Evolutionary conservation across 202 grass and related monocot genomes (phyloP).

Genomic region (Setaria viridis): DNA sequence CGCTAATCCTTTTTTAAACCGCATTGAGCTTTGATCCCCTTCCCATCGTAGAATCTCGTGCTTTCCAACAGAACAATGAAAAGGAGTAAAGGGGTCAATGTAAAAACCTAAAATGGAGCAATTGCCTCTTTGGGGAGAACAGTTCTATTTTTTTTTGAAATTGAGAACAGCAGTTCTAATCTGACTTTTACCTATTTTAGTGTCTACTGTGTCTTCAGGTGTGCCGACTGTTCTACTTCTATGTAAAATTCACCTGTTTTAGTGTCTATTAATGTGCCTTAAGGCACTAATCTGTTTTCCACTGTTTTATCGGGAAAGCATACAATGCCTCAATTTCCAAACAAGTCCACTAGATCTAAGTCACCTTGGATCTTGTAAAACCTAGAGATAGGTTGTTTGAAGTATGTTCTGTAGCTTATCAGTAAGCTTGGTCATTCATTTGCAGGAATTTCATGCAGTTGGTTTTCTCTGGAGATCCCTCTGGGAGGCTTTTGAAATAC

Average conservation of each 20-base stretch:
- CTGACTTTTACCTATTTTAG: neutral
- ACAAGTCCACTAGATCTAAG: neutral
- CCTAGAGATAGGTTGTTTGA: neutral
- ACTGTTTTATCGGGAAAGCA: neutral
- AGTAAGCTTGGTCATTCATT: neutral
- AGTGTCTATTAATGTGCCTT: neutral
- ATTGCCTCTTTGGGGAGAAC: neutral
- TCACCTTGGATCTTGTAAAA: neutral
- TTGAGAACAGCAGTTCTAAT: neutral
- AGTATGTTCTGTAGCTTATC: constrained; percentile 4
- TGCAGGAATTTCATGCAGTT: constrained; percentile 91
- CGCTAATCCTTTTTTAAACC: too few species aligned
- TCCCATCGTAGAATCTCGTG: neutral
- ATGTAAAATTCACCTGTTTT: neutral
- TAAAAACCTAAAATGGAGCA: neutral
- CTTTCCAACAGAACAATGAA: neutral
- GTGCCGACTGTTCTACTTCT: neutral
- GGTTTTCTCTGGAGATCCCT: constrained; percentile 80
- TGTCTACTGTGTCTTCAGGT: neutral
- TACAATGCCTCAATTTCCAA: neutral
- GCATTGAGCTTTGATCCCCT: too few species aligned
- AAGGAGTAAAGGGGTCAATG: neutral
- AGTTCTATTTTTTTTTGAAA: neutral
- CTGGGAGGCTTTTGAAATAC: constrained; percentile 89
- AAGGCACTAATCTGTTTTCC: neutral